Percentiles rank a stretch among this genome's conserved stretches.
These are phyloP conservation scores for Dioszegia aurantiaca DNA, from an alignment of 768 basidiomycete genomes.

Conservation along the genomic window DNA sequence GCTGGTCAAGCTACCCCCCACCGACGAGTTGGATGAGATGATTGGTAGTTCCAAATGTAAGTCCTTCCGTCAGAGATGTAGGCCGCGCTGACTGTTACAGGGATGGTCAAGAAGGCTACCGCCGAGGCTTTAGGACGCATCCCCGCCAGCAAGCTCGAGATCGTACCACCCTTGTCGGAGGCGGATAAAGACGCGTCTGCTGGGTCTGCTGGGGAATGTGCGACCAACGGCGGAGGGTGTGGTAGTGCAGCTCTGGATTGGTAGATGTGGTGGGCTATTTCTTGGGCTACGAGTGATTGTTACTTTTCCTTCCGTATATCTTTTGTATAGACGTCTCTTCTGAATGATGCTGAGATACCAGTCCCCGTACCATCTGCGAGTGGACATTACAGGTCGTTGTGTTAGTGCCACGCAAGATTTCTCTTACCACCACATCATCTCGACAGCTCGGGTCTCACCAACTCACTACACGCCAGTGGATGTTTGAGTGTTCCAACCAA, in stretches of 20 bases:
- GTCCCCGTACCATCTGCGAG: too few relatives aligned
- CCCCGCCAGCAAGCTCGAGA: constrained; percentile 35
- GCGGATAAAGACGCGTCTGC: constrained; percentile 9
- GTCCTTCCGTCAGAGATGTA: neutral
- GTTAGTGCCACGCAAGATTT: too few relatives aligned
- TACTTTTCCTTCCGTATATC: too few relatives aligned
- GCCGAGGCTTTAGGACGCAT: constrained; percentile 38
- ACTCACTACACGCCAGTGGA: too few relatives aligned
- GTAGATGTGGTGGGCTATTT: constrained; percentile 2
- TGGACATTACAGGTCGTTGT: too few relatives aligned
- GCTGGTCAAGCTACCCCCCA: constrained; percentile 60
- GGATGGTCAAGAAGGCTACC: constrained; percentile 57
- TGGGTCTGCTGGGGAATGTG: neutral
- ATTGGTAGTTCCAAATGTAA: constrained; percentile 64
- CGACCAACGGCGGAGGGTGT: constrained; percentile 20
- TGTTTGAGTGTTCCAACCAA: too few relatives aligned
- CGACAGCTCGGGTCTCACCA: too few relatives aligned
- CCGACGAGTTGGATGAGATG: constrained; percentile 60
- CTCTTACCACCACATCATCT: too few relatives aligned
- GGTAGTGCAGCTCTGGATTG: constrained; percentile 31
- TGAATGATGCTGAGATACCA: too few relatives aligned
- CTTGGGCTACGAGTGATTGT: too few relatives aligned
- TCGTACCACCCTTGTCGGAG: constrained; percentile 32
- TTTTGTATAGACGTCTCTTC: too few relatives aligned
- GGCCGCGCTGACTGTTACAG: constrained; percentile 2